Percentiles rank a stretch among this genome's conserved stretches.
Evolutionary conservation across 1,284 basidiomycete genomes (phyloP).

Genomic region (Apiotrichum veenhuisii): DNA sequence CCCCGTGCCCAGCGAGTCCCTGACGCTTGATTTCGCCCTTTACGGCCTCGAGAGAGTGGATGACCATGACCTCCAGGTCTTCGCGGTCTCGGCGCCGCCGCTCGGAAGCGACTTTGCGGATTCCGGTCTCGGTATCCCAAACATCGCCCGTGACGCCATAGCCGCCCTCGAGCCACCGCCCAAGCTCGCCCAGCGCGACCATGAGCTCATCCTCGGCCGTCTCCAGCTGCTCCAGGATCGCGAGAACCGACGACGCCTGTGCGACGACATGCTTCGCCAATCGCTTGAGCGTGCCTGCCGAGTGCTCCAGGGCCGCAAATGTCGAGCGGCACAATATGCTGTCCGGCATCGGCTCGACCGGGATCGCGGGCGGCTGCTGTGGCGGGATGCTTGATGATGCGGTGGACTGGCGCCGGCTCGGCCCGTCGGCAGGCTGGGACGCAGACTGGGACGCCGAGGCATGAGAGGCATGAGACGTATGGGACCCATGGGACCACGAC

Average conservation of each 20-base stretch:
- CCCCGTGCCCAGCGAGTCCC: constrained; percentile 39
- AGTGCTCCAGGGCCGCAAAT: constrained; percentile 42
- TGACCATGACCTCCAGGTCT: constrained; percentile 39
- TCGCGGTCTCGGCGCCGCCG: constrained; percentile 35
- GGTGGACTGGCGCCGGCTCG: background rate
- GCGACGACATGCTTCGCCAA: constrained; percentile 37
- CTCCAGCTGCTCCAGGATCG: constrained; percentile 42
- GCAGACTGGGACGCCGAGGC: too few relatives aligned
- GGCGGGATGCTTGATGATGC: background rate
- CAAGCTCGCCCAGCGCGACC: constrained; percentile 35
- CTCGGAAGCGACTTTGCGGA: constrained; percentile 33
- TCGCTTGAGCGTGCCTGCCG: constrained; percentile 38
- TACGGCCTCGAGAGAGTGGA: constrained; percentile 31
- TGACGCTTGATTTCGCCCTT: constrained; percentile 44
- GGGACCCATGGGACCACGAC: too few relatives aligned
- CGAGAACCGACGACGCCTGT: constrained; percentile 27
- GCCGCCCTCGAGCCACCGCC: constrained; percentile 38
- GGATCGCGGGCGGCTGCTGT: constrained; percentile 18
- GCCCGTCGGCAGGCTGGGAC: background rate
- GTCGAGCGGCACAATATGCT: constrained; percentile 46
- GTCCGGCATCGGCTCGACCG: constrained; percentile 39
- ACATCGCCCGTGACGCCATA: constrained; percentile 31
- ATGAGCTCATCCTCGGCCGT: constrained; percentile 45
- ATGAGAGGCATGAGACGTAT: too few relatives aligned
- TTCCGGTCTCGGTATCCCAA: constrained; percentile 28